Evolutionary conservation across 176 grass and related monocot genomes (phyloP).

Genomic region (Oryza glumipatula): DNA sequence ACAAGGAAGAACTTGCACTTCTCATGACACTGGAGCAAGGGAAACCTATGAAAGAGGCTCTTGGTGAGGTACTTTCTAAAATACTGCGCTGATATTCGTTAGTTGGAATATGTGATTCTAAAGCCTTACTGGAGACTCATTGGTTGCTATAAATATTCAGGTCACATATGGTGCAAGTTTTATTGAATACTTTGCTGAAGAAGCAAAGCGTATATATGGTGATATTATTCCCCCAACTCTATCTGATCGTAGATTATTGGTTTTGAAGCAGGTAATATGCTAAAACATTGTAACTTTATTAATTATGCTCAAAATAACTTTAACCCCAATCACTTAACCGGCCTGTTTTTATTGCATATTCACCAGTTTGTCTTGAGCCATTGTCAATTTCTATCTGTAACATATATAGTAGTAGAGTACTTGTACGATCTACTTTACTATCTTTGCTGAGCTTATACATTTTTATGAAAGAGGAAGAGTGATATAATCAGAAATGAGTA

Average conservation of each 20-base stretch:
- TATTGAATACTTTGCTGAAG: slow-evolving; percentile 93
- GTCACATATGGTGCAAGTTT: slow-evolving; percentile 92
- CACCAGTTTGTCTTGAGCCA: background rate
- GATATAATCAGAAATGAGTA: background rate
- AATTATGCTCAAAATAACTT: slow-evolving; percentile 8
- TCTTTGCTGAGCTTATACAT: background rate
- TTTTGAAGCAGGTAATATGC: slow-evolving; percentile 77
- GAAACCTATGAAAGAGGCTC: slow-evolving; percentile 92
- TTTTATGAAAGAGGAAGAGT: background rate
- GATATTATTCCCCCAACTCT: slow-evolving; percentile 85
- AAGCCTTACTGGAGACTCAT: slow-evolving; percentile 27
- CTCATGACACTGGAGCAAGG: slow-evolving; percentile 95
- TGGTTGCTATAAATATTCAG: slow-evolving; percentile 45
- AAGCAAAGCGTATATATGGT: slow-evolving; percentile 94
- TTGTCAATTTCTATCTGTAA: background rate
- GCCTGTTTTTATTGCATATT: background rate
- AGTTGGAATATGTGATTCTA: slow-evolving; percentile 26
- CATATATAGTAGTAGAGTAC: background rate
- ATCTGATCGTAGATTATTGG: slow-evolving; percentile 80
- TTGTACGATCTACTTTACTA: background rate
- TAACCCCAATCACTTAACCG: slow-evolving; percentile 9
- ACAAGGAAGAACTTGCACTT: slow-evolving; percentile 94
- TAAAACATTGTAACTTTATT: slow-evolving; percentile 28
- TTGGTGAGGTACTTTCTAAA: slow-evolving; percentile 76
- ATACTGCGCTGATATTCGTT: slow-evolving; percentile 25